A percentile compares a stretch with the other conserved stretches of the same genome.
These are phyloP conservation scores for Lachancea fermentati DNA, from an alignment of 805 yeast genomes.

Conservation along the genomic window DNA sequence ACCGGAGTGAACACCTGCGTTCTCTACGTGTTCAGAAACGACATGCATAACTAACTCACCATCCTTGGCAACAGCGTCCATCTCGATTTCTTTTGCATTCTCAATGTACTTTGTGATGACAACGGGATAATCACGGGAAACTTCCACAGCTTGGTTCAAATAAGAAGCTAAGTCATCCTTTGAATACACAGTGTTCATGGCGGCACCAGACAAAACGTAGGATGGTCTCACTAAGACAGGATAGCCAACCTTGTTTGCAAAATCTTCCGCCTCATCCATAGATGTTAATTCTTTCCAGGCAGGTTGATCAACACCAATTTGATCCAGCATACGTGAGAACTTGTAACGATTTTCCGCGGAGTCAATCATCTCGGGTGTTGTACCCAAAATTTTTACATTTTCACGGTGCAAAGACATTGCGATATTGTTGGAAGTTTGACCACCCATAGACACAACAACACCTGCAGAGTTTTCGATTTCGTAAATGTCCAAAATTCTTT, in stretches of 20 bases:
- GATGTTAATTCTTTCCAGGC: slow-evolving; percentile 95
- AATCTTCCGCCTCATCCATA: slow-evolving; percentile 73
- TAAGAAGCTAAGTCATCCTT: slow-evolving; percentile 77
- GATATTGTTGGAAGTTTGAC: slow-evolving; percentile 96
- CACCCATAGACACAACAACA: slow-evolving; percentile 94
- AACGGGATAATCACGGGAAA: slow-evolving; percentile 94
- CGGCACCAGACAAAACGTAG: slow-evolving; percentile 95
- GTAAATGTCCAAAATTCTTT: slow-evolving; percentile 95
- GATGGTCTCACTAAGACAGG: slow-evolving; percentile 98
- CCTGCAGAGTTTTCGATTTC: slow-evolving; percentile 88
- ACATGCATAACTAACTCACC: slow-evolving; percentile 92
- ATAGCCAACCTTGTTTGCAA: slow-evolving; percentile 82
- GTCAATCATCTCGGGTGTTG: slow-evolving; percentile 91
- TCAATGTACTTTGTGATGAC: slow-evolving; percentile 93
- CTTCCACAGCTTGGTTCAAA: slow-evolving; percentile 82
- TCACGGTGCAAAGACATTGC: slow-evolving; percentile 74
- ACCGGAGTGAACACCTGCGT: slow-evolving; percentile 98
- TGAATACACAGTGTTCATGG: slow-evolving; percentile 87
- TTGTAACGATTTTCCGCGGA: slow-evolving; percentile 98
- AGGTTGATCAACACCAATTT: slow-evolving; percentile 93
- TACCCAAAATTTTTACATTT: slow-evolving; percentile 88
- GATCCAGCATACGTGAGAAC: slow-evolving; percentile 89
- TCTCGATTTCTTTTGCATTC: slow-evolving; percentile 95
- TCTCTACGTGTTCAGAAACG: slow-evolving; percentile 94
- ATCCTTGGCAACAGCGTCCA: slow-evolving; percentile 90